A percentile compares a stretch with the other conserved stretches of the same genome.
Conservation (phyloP, 495 filamentous ascomycete genomes). For the Hypoxylon lenormandii region DNA sequence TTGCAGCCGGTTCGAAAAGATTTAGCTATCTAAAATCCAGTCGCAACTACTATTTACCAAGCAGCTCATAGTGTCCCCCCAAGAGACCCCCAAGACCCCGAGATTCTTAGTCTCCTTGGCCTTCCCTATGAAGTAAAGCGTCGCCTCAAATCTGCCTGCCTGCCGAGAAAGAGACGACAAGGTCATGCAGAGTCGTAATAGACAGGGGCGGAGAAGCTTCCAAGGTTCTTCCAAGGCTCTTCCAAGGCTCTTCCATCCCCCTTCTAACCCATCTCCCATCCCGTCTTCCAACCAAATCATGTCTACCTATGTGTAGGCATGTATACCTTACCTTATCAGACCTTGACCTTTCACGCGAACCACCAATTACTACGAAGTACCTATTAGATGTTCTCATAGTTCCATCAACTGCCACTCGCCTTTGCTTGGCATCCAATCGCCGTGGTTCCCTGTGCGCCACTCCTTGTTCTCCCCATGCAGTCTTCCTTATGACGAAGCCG, state of each 20-base stretch:
- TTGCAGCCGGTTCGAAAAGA: background rate
- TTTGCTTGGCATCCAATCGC: slow-evolving; percentile 42
- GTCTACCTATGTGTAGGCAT: background rate
- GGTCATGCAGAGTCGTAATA: slow-evolving; percentile 17
- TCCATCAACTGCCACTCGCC: slow-evolving; percentile 25
- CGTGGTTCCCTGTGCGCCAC: slow-evolving; percentile 30
- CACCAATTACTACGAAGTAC: background rate
- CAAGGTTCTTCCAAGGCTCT: slow-evolving; percentile 8
- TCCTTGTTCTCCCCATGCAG: slow-evolving; percentile 35
- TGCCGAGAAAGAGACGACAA: slow-evolving; percentile 39
- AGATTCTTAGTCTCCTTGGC: slow-evolving; percentile 26
- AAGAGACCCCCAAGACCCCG: slow-evolving; percentile 10
- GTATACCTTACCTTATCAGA: slow-evolving; percentile 23
- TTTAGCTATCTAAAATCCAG: background rate
- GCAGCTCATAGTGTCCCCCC: background rate
- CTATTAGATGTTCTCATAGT: slow-evolving; percentile 23
- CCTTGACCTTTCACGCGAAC: background rate
- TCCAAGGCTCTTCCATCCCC: slow-evolving; percentile 1
- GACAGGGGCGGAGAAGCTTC: slow-evolving; percentile 21
- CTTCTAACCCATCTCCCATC: background rate
- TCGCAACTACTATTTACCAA: too few relatives aligned
- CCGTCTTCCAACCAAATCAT: background rate
- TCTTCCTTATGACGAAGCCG: slow-evolving; percentile 26
- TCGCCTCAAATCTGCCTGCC: slow-evolving; percentile 39
- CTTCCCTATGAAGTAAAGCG: slow-evolving; percentile 37